Evolutionary conservation across 495 filamentous ascomycete genomes (phyloP), one percentile per base, ranked within the genome.

Genomic region (Annulohypoxylon maeteangense): DNA sequence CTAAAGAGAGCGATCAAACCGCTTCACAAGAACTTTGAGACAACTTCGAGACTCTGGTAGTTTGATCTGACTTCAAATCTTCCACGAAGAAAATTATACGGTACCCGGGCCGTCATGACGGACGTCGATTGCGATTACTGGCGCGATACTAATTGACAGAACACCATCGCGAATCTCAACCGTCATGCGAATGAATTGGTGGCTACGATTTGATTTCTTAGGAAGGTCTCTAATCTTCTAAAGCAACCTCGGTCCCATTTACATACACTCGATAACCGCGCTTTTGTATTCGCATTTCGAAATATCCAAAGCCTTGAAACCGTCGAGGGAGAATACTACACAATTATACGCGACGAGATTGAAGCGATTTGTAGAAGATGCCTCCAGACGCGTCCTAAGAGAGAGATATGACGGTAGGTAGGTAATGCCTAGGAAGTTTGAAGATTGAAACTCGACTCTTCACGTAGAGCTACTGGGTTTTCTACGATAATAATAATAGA

Each of bases 31-130:
- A 67, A 53, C 20, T 20, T 65, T 75, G 72, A 76, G 71, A 76
- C 74, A 45, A 65, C 38, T 74, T 56, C 65, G 72, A 70, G 59
- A 75, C 74, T 65, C 42, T 42, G 22, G 25, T 25, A 48, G 71
- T 76, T 75, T 76, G 65, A 67, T 65, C 64, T 65, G 38, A 62
- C 62, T 34, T 67, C 53, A 47, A 54, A 23, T 61, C 23, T 47
- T 59, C 50, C 36, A 48, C 42, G 31, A 31, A 27, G 22, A n/a
- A 56, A 6, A 34, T 32, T 70, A 16, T 32, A 32, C n/a, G 50
- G 50, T 18, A 44, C 40, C 8, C 4, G 20, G 7, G 29, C n/a
- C 2, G 38, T 47, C 12, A 59, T 36, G 32, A 47, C 48, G 61
- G 55, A 61, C 20, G 57, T 50, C 56, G 14, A n/a, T 0, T 36